Base-by-base conservation (phyloP, 257 asterid genomes). In the Solanum ossicruentum region DNA sequence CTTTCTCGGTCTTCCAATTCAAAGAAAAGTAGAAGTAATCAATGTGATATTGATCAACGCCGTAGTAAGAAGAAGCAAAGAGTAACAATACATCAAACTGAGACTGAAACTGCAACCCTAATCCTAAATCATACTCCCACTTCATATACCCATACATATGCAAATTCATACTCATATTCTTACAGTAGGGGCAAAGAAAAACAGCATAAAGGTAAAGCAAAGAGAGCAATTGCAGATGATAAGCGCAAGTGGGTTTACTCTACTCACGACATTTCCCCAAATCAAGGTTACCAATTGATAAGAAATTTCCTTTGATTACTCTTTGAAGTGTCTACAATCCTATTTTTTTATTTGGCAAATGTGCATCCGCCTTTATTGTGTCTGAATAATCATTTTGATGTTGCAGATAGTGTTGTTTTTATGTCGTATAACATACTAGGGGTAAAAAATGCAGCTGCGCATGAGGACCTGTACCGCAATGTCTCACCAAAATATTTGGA, bases 381-480 rank as follows among this genome's bases (percentile, higher is more conserved):
- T 61, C 72, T 61, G 23, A n/a, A 16, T 61, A 21, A 7, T 82
- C 28, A 26, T 43, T 77, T 61, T 45, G 13, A 66, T 49, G 21
- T 60, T 85, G 88, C 93, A 95, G 98, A 94, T 84, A 88, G 92
- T 84, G 69, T 91, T 73, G 91, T 93, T 67, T 80, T 95, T 86
- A 89, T 93, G 83, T 93, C 97, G 11, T 94, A 95, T 87, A 95
- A 95, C 88, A 84, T 95, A 87, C 92, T 95, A 86, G 99, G 97
- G 7, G 97, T 88, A 49, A 92, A 90, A 65, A 95, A 95, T 89
- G 94, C 94, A 26, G 58, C 78, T 65, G 91, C 88, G 52, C 99
- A 95, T 90, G 93, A 91, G 13, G 85, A 95, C 67, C 86, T 94
- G 82, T 95, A 95, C 89, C 69, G 49, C 21, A 86, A 88, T 57